These are phyloP conservation scores for Didymella glomerata DNA, from an alignment of 2,329 filamentous ascomycete genomes.

Conservation along the genomic window DNA sequence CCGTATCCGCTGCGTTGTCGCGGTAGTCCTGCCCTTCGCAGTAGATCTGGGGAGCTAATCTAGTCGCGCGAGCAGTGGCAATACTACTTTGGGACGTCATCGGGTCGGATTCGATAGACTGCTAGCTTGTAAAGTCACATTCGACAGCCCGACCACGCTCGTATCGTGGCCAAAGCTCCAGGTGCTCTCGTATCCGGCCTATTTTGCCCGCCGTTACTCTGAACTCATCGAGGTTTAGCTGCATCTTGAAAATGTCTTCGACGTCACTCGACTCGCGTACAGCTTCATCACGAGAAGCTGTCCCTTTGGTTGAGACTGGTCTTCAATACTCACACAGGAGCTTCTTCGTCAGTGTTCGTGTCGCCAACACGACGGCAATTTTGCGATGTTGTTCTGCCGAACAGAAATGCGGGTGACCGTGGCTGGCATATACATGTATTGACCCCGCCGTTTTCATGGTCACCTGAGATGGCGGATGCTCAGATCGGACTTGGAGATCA, in stretches of 20 bases:
- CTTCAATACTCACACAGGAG: neutral
- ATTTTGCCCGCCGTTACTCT: neutral
- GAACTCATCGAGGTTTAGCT: neutral
- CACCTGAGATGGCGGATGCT: constrained; percentile 1
- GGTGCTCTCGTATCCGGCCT: neutral
- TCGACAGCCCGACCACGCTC: constrained; percentile 1
- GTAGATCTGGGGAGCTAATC: neutral
- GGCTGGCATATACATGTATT: neutral
- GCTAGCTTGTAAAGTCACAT: constrained; percentile 1
- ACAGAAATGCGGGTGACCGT: neutral
- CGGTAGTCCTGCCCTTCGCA: neutral
- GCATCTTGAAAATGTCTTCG: neutral
- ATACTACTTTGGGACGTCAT: neutral
- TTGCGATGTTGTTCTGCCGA: no score
- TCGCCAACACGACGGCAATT: neutral
- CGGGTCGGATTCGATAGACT: neutral
- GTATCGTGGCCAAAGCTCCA: constrained; percentile 15
- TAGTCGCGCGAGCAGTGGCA: constrained; percentile 2
- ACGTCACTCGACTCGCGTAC: neutral
- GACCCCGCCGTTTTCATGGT: neutral
- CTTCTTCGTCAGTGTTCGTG: neutral
- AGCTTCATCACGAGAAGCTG: no score
- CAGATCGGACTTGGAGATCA: neutral
- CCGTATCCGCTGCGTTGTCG: constrained; percentile 6
- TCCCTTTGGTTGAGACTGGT: neutral